Conservation (phyloP, 1,284 basidiomycete species). For the Moesziomyces parantarcticus region DNA sequence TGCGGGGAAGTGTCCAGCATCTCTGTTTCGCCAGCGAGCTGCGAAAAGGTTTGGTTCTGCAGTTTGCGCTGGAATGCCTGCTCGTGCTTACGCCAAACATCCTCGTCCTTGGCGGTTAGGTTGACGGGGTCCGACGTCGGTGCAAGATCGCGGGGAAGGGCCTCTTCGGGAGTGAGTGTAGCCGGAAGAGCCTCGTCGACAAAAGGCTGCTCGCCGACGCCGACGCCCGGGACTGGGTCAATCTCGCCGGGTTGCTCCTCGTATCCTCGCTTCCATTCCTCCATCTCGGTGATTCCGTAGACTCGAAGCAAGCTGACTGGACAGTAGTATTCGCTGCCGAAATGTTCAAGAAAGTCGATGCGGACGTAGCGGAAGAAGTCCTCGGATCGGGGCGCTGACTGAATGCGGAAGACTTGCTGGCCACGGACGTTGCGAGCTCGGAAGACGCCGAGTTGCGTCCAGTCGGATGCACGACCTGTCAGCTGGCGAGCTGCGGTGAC, state of each 20-base stretch:
- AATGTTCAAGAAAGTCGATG: slow-evolving; percentile 92
- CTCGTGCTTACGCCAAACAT: slow-evolving; percentile 48
- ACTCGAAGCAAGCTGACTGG: slow-evolving; percentile 91
- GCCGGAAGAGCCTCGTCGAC: background rate
- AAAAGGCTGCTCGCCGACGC: background rate
- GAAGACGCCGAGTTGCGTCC: slow-evolving; percentile 76
- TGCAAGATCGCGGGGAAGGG: background rate
- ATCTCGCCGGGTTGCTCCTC: slow-evolving; percentile 75
- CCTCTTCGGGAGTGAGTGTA: slow-evolving; percentile 1
- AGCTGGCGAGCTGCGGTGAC: slow-evolving; percentile 84
- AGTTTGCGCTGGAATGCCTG: slow-evolving; percentile 42
- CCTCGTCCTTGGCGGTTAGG: slow-evolving; percentile 36
- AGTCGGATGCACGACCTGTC: slow-evolving; percentile 76
- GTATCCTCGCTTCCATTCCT: slow-evolving; percentile 80
- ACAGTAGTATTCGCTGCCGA: slow-evolving; percentile 95
- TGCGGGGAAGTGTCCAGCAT: background rate
- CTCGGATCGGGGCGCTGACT: slow-evolving; percentile 34
- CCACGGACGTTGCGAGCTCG: slow-evolving; percentile 88
- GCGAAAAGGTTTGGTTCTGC: slow-evolving; percentile 23
- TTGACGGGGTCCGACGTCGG: slow-evolving; percentile 6
- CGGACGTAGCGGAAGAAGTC: slow-evolving; percentile 79
- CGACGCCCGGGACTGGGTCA: slow-evolving; percentile 47
- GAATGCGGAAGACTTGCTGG: slow-evolving; percentile 74
- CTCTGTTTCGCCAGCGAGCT: slow-evolving; percentile 13
- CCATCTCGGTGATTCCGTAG: slow-evolving; percentile 95